Evolutionary conservation across 164 flowering plant species (phyloP).

Genomic region (Echeveria elegans): DNA sequence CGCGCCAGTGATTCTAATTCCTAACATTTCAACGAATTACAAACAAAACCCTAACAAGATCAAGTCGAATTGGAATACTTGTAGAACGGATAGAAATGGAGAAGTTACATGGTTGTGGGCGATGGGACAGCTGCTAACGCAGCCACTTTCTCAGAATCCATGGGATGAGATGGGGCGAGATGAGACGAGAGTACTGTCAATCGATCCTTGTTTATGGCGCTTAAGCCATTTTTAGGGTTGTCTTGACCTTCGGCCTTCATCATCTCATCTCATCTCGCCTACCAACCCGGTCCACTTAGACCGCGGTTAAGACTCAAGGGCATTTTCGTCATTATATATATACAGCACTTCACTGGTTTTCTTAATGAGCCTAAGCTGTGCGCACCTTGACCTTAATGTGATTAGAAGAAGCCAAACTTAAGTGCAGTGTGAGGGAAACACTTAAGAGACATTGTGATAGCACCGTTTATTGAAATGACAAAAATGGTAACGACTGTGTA

Average conservation of each 20-base stretch:
- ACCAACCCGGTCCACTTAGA: neutral
- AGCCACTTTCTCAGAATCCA: conserved; percentile 62
- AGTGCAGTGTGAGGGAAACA: too few species aligned
- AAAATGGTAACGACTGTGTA: too few species aligned
- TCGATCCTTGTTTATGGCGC: conserved; percentile 4
- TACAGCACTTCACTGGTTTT: too few species aligned
- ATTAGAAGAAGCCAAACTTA: too few species aligned
- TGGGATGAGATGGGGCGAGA: conserved; percentile 12
- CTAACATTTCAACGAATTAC: neutral
- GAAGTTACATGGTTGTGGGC: conserved; percentile 45
- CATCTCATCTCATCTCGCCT: neutral
- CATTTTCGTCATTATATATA: neutral
- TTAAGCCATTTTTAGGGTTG: neutral
- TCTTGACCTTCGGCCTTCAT: neutral
- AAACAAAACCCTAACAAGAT: neutral
- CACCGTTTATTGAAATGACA: too few species aligned
- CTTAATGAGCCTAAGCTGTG: too few species aligned
- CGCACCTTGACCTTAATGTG: too few species aligned
- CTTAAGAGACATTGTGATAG: too few species aligned
- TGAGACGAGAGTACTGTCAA: conserved; percentile 4
- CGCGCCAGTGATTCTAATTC: too few species aligned
- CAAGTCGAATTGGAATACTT: neutral
- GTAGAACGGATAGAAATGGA: neutral
- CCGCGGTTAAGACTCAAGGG: neutral
- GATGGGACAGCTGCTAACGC: conserved; percentile 45